Evolutionary conservation across 495 filamentous ascomycete species (phyloP), one percentile per base, ranked within the genome.

Genomic region (Hypoxylon fuscum): DNA sequence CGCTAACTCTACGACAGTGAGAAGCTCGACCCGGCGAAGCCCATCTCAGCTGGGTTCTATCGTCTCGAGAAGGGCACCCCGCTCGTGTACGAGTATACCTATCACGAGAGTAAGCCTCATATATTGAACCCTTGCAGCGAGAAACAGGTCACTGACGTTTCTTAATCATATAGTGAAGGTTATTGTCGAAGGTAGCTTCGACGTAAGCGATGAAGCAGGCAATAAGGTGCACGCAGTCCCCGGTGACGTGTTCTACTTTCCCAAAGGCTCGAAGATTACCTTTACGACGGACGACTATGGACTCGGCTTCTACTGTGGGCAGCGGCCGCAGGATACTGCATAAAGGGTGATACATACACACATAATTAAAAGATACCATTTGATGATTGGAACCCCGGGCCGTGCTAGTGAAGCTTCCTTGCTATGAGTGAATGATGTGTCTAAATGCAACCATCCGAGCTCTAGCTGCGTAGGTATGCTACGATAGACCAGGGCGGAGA

Each of bases 191-290:
- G 90, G 90, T 46, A 82, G 85, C 61, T 91, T 89, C 63, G 84
- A 89, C 61, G 91, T 93, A 62, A 78, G 79, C 6, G 64, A 90
- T 72, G 88, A 88, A 75, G 83, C 81, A 6, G 89, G 88, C 21
- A 83, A 88, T 65, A 87, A 83, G 58, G 88, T 90, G 15, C 84
- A 85, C 40, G 89, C 86, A 7, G 77, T 71, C 27, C 82, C 84
- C 22, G 90, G 90, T 2, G 90, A 93, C 77, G 88, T 92, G 49
- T 90, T 93, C 65, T 88, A 88, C 66, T 79, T 92, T 69, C 87
- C 88, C 59, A 90, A 89, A 77, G 90, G 89, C n/a, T 76, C 81
- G 5, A 90, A 83, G 66, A 90, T 92, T 68, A 91, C 88, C 0
- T 93, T 93, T 57, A 86, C 81, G 18, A 92, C 88, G 18, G 81